These are phyloP conservation scores for Styphnolobium japonicum DNA, from an alignment of 306 rosid genomes.

Conservation along the genomic window DNA sequence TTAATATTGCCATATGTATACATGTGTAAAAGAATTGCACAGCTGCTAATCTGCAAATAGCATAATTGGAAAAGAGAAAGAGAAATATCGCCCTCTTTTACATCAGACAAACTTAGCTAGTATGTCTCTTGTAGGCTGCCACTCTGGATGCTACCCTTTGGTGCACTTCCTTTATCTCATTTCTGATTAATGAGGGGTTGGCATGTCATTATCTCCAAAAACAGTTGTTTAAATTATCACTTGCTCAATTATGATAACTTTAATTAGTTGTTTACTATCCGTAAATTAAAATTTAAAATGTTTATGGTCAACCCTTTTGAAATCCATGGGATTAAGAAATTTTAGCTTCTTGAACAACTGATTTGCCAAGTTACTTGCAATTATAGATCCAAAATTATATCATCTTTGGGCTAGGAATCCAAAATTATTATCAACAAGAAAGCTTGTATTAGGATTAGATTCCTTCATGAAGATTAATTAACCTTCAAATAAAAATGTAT, in stretches of 20 bases:
- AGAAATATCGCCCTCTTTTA: too few species aligned
- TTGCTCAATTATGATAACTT: not conserved
- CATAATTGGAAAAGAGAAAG: too few species aligned
- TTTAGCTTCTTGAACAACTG: not conserved
- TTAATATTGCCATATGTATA: too few species aligned
- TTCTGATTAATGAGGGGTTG: not conserved
- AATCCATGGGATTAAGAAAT: not conserved
- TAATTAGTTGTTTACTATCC: not conserved
- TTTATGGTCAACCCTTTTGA: not conserved
- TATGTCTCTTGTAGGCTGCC: too few species aligned
- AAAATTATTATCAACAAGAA: not conserved
- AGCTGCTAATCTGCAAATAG: too few species aligned
- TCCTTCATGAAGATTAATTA: not conserved
- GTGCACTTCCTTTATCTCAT: not conserved
- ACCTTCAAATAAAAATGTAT: not conserved
- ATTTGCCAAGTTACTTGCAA: not conserved
- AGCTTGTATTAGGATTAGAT: not conserved
- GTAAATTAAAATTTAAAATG: not conserved
- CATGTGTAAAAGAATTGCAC: too few species aligned
- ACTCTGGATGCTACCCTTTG: not conserved
- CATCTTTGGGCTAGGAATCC: not conserved
- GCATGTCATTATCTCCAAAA: conserved; percentile 15
- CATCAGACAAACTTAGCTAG: too few species aligned
- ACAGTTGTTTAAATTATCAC: not conserved
- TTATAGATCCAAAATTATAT: not conserved